These are phyloP conservation scores for Heritiera fomes DNA, from an alignment of 345 rosid genomes.

Conservation along the genomic window DNA sequence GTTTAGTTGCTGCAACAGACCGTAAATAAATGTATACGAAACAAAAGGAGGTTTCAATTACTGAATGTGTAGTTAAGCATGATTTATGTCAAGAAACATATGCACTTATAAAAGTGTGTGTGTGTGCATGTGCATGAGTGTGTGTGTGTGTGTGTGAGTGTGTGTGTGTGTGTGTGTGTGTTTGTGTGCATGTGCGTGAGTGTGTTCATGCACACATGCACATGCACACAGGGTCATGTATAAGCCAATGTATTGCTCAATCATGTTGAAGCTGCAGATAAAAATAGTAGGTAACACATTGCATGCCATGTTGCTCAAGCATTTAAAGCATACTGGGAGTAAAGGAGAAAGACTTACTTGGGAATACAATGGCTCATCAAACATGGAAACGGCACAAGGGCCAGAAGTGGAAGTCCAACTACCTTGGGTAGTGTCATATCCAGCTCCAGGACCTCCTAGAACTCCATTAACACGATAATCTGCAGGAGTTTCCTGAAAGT, in stretches of 20 bases:
- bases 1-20: slow-evolving; percentile 37
- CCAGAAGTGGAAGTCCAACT: slow-evolving; percentile 64
- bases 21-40: background rate
- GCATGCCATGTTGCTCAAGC: background rate
- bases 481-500: slow-evolving; percentile 46
- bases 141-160: too few species aligned
- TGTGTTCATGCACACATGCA: too few species aligned
- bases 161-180: too few species aligned
- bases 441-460: slow-evolving; percentile 56
- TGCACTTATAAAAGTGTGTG: too few species aligned
- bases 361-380: slow-evolving; percentile 55
- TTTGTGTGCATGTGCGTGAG: too few species aligned
- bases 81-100: background rate
- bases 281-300: background rate
- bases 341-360: slow-evolving; percentile 40
- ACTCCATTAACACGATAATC: slow-evolving; percentile 59
- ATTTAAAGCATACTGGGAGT: background rate
- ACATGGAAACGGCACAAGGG: slow-evolving; percentile 56
- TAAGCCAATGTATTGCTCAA: background rate
- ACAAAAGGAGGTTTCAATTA: background rate
- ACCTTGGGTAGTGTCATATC: slow-evolving; percentile 39
- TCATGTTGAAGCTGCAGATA: background rate
- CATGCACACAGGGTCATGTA: slow-evolving; percentile 3
- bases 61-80: background rate
- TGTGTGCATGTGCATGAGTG: background rate